phyloP scores from a whole-genome alignment of 331 rosid genomes.

The Saraca asoca region DNA sequence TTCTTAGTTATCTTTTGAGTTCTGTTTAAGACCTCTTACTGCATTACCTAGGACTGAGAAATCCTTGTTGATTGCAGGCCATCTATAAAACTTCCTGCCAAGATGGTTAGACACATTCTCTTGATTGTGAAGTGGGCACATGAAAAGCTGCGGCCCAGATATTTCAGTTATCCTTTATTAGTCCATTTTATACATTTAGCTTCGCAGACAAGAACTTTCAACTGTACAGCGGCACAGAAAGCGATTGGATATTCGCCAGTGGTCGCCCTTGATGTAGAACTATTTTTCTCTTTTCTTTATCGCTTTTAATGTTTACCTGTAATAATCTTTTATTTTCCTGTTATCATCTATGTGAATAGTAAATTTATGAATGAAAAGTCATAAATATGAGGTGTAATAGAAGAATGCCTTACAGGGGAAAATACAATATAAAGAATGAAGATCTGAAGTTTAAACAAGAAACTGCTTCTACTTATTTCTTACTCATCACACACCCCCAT shows the following conservation, averaged over 20 bases:
- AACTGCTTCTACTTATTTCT: conserved; percentile 22
- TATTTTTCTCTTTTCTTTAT: conserved; percentile 19
- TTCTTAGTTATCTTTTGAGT: conserved; percentile 20
- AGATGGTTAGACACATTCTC: conserved; percentile 53
- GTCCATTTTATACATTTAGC: conserved; percentile 62
- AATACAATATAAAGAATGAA: conserved; percentile 15
- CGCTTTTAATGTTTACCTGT: neutral
- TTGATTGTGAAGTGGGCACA: conserved; percentile 55
- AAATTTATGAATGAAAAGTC: conserved; percentile 10
- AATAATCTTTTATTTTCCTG: conserved; percentile 15
- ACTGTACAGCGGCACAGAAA: conserved; percentile 66
- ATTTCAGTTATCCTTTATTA: conserved; percentile 50
- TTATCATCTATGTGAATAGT: conserved; percentile 12
- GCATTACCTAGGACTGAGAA: conserved; percentile 36
- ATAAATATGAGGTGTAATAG: conserved; percentile 19
- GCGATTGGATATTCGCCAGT: conserved; percentile 67
- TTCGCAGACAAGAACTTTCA: conserved; percentile 61
- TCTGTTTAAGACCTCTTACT: conserved; percentile 19
- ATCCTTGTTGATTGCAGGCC: conserved; percentile 59
- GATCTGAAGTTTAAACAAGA: conserved; percentile 6
- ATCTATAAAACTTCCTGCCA: conserved; percentile 65
- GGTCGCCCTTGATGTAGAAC: conserved; percentile 69
- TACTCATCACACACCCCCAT: conserved; percentile 10
- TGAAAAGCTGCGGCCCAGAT: conserved; percentile 48
- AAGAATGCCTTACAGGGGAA: conserved; percentile 21